Evolutionary conservation across 371 early-diverging fungal species (phyloP), one percentile per base, ranked within the genome.

Genomic region (Mycotypha africana): DNA sequence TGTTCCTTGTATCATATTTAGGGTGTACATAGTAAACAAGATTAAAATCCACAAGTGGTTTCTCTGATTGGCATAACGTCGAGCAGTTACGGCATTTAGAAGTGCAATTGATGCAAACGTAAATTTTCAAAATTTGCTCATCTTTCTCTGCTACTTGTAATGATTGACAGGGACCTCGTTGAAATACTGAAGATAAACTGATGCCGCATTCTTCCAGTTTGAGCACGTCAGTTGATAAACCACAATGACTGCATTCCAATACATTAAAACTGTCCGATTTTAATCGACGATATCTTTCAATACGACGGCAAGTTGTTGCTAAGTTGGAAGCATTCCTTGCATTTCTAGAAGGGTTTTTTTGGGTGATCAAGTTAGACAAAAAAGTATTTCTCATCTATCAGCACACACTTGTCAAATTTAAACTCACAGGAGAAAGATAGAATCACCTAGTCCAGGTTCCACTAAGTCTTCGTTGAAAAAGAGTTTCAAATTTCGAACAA

Each of bases 211-310:
- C 16, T 2, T 36, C 25, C 4, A 61, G 22, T 17, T 42, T 33
- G 0, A 25, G 12, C 4, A 60, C 24, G 1, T 51, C 38, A 1
- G 17, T 16, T 0, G 32, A 10, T 0, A 11, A 0, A 4, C 12
- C 4, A 32, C 69, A 68, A 25, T 61, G 61, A 1, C 45, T 49
- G 36, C 69, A 68, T 1, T 37, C 25, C 9, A 68, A 37, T 2
- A 24, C 31, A 23, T 64, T 61, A 9, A 51, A 47, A 1, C 42
- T 20, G 6, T 32, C 25, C 32, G 39, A 19, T 4, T 38, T 53
- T 2, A 19, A 15, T 3, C n/a, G 11, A 9, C 69, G 47, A 28
- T 64, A 56, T 1, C 15, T 33, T 28, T 64, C 65, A 3, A 68
- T 38, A 2, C 69, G 56, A 15, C 53, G 38, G 34, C 69, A 68